Evolutionary conservation across 2,329 filamentous ascomycete species (phyloP).

Genomic region (Trichoderma simmonsii): DNA sequence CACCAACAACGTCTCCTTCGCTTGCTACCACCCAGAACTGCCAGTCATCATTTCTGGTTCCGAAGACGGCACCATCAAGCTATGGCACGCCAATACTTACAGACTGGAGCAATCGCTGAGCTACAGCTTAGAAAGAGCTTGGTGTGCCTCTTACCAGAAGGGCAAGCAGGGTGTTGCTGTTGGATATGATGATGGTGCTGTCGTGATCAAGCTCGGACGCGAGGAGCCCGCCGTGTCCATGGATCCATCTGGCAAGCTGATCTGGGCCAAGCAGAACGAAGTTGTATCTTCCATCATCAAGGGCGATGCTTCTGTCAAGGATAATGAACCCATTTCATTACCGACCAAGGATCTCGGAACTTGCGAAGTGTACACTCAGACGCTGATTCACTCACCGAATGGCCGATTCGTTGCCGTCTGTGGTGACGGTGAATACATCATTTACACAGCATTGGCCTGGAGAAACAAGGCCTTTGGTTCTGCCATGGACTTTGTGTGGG

Average conservation of each 20-base stretch:
- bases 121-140: constrained; percentile 92
- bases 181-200: constrained; percentile 95
- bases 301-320: constrained; percentile 76
- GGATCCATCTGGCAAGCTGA: constrained; percentile 92
- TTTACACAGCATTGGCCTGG: constrained; percentile 94
- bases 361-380: constrained; percentile 95
- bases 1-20: constrained; percentile 96
- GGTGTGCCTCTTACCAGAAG: constrained; percentile 95
- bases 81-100: constrained; percentile 99
- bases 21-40: constrained; percentile 94
- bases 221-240: constrained; percentile 98
- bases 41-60: constrained; percentile 97
- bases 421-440: constrained; percentile 97
- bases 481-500: constrained; percentile 95
- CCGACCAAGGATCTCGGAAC: constrained; percentile 93
- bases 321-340: constrained; percentile 80
- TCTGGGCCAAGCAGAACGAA: constrained; percentile 94
- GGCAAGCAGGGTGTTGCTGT: constrained; percentile 92
- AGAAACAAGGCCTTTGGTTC: constrained; percentile 97
- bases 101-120: constrained; percentile 92
- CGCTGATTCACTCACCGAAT: constrained; percentile 92
- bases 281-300: constrained; percentile 95
- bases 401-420: constrained; percentile 78
- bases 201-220: constrained; percentile 95
- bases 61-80: constrained; percentile 94